Percentiles rank a stretch among this genome's conserved stretches.
These are phyloP conservation scores for Erysimum pusillum DNA, from an alignment of 441 rosid genomes.

Conservation along the genomic window DNA sequence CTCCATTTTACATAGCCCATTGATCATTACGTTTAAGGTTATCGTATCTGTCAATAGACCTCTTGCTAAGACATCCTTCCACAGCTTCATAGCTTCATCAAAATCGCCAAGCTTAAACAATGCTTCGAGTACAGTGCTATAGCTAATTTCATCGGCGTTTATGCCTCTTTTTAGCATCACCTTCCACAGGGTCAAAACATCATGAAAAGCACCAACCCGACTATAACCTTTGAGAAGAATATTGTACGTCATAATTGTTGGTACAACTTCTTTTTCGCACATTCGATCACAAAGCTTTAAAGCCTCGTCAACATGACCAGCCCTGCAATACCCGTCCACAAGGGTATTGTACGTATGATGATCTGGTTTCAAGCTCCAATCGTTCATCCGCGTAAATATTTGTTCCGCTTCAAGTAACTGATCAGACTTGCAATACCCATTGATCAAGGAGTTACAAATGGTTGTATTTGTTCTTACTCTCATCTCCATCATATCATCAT, in stretches of 20 bases:
- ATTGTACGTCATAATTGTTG: slow-evolving; percentile 65
- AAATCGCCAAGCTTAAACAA: slow-evolving; percentile 72
- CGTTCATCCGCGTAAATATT: slow-evolving; percentile 53
- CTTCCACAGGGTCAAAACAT: slow-evolving; percentile 72
- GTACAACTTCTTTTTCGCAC: slow-evolving; percentile 58
- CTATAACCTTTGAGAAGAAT: slow-evolving; percentile 80
- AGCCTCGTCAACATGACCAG: slow-evolving; percentile 60
- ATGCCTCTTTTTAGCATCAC: slow-evolving; percentile 65
- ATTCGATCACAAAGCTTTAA: slow-evolving; percentile 68
- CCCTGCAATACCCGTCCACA: slow-evolving; percentile 79
- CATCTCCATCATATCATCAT: slow-evolving; percentile 62
- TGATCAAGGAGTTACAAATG: slow-evolving; percentile 79
- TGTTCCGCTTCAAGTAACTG: slow-evolving; percentile 59
- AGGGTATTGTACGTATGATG: slow-evolving; percentile 77
- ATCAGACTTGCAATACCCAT: slow-evolving; percentile 79
- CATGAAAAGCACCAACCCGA: slow-evolving; percentile 60
- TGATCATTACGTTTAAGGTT: slow-evolving; percentile 78
- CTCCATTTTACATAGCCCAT: slow-evolving; percentile 74
- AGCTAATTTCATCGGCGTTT: slow-evolving; percentile 60
- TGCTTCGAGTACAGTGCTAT: slow-evolving; percentile 71
- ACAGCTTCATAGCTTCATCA: slow-evolving; percentile 64
- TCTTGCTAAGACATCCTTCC: slow-evolving; percentile 76
- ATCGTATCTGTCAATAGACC: slow-evolving; percentile 63
- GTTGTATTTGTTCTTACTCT: slow-evolving; percentile 73
- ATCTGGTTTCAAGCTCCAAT: slow-evolving; percentile 80